phyloP scores from a whole-genome alignment of 2,329 filamentous ascomycete species.

The Exutisphaerella laricina region DNA sequence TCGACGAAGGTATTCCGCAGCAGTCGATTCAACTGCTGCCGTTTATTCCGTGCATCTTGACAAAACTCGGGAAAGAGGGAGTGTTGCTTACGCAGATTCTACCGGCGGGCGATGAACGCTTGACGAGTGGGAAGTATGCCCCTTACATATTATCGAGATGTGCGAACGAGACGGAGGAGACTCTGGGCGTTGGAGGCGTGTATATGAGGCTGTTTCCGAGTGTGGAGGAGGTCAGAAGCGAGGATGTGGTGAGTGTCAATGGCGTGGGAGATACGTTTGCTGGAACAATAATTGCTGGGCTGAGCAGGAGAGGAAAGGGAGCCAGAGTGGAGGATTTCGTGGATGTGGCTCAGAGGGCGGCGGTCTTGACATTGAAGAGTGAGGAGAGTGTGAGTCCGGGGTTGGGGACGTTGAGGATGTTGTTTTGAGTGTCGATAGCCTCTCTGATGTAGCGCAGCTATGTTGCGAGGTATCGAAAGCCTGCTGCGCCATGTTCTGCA shows the following conservation, averaged over 20 bases:
- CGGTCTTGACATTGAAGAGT: slow-evolving; percentile 71
- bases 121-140: slow-evolving; percentile 57
- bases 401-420: slow-evolving; percentile 41
- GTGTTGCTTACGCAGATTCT: slow-evolving; percentile 72
- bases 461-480: no score
- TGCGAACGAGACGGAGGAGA: slow-evolving; percentile 45
- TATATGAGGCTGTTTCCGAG: slow-evolving; percentile 72
- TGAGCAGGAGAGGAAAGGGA: slow-evolving; percentile 51
- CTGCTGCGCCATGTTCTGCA: no score
- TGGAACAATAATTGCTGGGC: slow-evolving; percentile 73
- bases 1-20: slow-evolving; percentile 76
- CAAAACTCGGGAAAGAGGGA: slow-evolving; percentile 72
- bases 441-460: no score
- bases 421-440: no score
- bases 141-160: slow-evolving; percentile 65
- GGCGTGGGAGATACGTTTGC: slow-evolving; percentile 92
- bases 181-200: slow-evolving; percentile 61
- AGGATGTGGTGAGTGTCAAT: slow-evolving; percentile 81
- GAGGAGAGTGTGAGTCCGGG: slow-evolving; percentile 63
- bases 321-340: slow-evolving; percentile 58
- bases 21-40: slow-evolving; percentile 80
- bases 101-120: slow-evolving; percentile 58
- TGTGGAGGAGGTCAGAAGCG: slow-evolving; percentile 53
- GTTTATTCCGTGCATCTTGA: slow-evolving; percentile 77
- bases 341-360: slow-evolving; percentile 74